Evolutionary conservation across 805 yeast species (phyloP), one percentile per base, ranked within the genome.

Genomic region (Alloascoidea africana): DNA sequence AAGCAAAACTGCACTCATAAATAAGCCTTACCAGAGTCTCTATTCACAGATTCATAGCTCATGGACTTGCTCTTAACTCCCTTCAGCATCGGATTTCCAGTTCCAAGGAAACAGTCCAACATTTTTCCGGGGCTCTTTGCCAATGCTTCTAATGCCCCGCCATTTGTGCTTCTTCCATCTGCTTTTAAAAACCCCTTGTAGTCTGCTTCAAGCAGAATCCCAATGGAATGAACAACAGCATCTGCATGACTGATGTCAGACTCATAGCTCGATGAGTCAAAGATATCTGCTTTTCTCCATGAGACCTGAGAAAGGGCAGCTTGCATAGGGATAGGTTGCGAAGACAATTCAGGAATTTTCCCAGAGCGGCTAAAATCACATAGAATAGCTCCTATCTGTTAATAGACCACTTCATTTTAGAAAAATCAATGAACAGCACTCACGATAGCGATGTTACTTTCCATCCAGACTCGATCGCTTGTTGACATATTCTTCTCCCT

Each of bases 151-250:
- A n/a, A n/a, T n/a, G n/a, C n/a, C n/a, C n/a, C n/a, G n/a, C n/a
- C n/a, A n/a, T n/a, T n/a, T n/a, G n/a, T n/a, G n/a, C n/a, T n/a
- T n/a, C n/a, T n/a, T n/a, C n/a, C n/a, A n/a, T n/a, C n/a, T n/a
- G n/a, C 40, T 32, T 42, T 41, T 5, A 55, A 40, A 1, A 66
- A 51, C 34, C 63, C 56, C 54, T 87, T 87, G 56, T 87, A 87
- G 27, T 67, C 61, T 66, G 80, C 72, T 43, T 81, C 91, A 32
- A 84, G 58, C 4, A 86, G 54, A 2, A 82, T 66, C 0, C 97
- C 97, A 38, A 86, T 62, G 0, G 91, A 69, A 52, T 86, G 95
- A 11, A 87, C 89, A 2, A 86, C 89, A 1, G 80, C 73, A 36
- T 67, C 62, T 1, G 75, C 69, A 27, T 65, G 65, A 27, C 49